Evolutionary conservation across 345 rosid genomes (phyloP).

Genomic region (Excoecaria agallocha): DNA sequence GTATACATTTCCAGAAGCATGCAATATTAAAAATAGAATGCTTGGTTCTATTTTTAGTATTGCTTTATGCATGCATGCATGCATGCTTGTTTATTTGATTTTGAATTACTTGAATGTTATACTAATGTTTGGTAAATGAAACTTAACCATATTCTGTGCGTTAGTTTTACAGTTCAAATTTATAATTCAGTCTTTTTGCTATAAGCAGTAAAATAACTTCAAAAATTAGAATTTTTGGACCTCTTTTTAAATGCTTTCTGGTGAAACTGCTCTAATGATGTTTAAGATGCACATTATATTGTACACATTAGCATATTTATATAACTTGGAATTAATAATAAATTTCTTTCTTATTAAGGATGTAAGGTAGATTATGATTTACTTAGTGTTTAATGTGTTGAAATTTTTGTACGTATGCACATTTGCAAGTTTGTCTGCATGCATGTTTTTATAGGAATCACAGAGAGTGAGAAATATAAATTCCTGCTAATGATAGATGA

Average conservation of each 20-base stretch:
- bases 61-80: no score
- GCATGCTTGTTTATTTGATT: no score
- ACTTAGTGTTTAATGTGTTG: no score
- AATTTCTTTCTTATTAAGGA: not conserved
- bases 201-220: not conserved
- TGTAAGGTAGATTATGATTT: not conserved
- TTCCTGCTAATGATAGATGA: no score
- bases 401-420: no score
- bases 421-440: no score
- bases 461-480: no score
- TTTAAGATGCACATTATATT: not conserved
- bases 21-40: no score
- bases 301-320: not conserved
- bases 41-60: no score
- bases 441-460: no score
- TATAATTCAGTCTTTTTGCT: not conserved
- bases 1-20: no score
- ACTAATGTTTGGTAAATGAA: not conserved
- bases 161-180: not conserved
- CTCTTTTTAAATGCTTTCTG: not conserved
- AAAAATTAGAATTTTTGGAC: not conserved
- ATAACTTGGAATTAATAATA: not conserved
- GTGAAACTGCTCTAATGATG: not conserved
- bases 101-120: no score
- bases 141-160: not conserved